Conservation (phyloP, 176 grass and related monocot species). For the Carex littledalei region DNA sequence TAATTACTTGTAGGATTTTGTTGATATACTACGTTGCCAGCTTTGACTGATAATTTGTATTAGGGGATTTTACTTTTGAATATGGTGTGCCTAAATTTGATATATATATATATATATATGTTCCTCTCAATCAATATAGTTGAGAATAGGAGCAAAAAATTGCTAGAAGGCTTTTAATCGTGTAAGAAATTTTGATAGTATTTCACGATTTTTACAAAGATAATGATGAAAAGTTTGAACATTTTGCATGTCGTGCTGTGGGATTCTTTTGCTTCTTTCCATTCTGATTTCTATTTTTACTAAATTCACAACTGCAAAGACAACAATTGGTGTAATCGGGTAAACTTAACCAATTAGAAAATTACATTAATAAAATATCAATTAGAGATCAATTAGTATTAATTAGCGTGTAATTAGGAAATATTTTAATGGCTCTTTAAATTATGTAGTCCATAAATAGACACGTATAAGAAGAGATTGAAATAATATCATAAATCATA, state of each 20-base stretch:
- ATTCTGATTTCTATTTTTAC: not conserved
- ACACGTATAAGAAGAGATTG: too few species aligned
- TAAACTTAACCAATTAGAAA: too few species aligned
- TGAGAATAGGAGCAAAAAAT: not conserved
- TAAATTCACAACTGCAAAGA: not conserved
- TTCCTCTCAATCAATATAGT: not conserved
- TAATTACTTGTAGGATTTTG: not conserved
- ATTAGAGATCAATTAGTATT: too few species aligned
- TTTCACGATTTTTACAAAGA: not conserved
- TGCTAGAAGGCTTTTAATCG: not conserved
- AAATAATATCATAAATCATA: too few species aligned
- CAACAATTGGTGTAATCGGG: not conserved
- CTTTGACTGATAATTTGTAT: slow-evolving; percentile 5
- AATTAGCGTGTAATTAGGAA: too few species aligned
- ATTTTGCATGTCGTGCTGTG: not conserved
- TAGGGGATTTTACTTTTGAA: not conserved
- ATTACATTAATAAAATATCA: too few species aligned
- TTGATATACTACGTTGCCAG: not conserved
- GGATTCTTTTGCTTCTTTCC: not conserved
- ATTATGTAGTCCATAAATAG: too few species aligned
- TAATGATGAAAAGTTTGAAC: not conserved
- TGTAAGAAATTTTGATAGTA: not conserved
- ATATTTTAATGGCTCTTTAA: too few species aligned
- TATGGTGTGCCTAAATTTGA: not conserved
- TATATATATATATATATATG: not conserved